Conservation (phyloP, 441 rosid genomes). For the Euphorbia celastroides region DNA sequence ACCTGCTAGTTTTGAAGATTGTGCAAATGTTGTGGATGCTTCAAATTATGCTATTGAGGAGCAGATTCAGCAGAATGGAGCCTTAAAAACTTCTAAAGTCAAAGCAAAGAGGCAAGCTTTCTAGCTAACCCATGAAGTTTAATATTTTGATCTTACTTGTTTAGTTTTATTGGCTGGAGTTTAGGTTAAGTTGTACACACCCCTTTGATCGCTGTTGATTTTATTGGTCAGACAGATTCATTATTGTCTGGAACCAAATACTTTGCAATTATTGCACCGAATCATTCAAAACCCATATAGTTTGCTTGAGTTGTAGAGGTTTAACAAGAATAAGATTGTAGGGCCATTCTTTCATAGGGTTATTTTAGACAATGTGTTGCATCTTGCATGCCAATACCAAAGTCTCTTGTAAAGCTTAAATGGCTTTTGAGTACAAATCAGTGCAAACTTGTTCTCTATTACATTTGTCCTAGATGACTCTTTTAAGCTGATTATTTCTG, state of each 20-base stretch:
- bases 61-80: conserved; percentile 31
- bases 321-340: neutral
- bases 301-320: neutral
- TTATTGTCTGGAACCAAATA: neutral
- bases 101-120: conserved; percentile 14
- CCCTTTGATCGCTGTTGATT: neutral
- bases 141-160: neutral
- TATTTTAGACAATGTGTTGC: neutral
- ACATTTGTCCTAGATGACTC: neutral
- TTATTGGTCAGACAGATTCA: conserved; percentile 3
- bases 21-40: conserved; percentile 20
- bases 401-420: neutral
- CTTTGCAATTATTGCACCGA: neutral
- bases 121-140: neutral
- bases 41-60: conserved; percentile 19
- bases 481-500: neutral
- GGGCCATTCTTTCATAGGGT: neutral
- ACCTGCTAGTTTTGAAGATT: conserved; percentile 38
- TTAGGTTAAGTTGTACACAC: neutral
- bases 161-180: neutral
- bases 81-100: conserved; percentile 18
- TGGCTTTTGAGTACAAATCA: neutral
- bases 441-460: neutral
- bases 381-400: neutral
- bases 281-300: neutral